phyloP scores from a whole-genome alignment of 805 yeast species.

The Starmerella geochares region DNA sequence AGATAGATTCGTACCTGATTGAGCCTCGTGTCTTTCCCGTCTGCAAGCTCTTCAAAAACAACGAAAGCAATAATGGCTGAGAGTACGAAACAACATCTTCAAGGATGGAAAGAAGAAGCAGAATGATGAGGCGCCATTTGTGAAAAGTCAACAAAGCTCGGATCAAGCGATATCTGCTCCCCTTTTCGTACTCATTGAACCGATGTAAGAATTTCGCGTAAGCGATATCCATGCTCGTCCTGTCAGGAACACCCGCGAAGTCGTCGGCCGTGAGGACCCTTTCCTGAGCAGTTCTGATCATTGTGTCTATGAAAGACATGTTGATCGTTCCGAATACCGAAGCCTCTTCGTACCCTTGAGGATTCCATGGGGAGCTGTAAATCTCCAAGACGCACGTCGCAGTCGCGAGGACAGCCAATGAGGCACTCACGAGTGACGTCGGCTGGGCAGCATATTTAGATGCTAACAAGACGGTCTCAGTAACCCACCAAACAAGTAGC shows the following conservation, averaged over 20 bases:
- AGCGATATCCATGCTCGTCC: constrained; percentile 6
- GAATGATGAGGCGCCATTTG: neutral
- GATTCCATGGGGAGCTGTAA: constrained; percentile 5
- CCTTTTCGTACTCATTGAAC: neutral
- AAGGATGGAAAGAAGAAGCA: constrained; percentile 1
- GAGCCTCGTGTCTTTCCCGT: too few species aligned
- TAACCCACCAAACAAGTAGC: constrained; percentile 5
- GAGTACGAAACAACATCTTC: constrained; percentile 15
- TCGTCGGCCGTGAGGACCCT: constrained; percentile 14
- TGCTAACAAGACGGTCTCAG: neutral
- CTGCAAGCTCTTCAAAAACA: constrained; percentile 13
- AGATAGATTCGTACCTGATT: neutral
- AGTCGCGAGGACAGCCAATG: neutral
- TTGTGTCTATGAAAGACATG: constrained; percentile 8
- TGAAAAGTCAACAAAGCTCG: constrained; percentile 7
- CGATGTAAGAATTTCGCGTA: neutral
- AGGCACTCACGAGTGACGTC: neutral
- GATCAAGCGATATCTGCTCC: constrained; percentile 6
- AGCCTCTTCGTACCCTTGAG: constrained; percentile 13
- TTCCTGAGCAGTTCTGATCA: constrained; percentile 8
- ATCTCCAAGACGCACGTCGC: neutral
- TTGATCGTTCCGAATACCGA: constrained; percentile 15
- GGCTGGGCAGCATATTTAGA: neutral
- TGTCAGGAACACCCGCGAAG: constrained; percentile 14
- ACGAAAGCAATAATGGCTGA: constrained; percentile 18